These are phyloP conservation scores for Pseudocercospora ulei DNA, from an alignment of 2,329 filamentous ascomycete genomes.

Conservation along the genomic window DNA sequence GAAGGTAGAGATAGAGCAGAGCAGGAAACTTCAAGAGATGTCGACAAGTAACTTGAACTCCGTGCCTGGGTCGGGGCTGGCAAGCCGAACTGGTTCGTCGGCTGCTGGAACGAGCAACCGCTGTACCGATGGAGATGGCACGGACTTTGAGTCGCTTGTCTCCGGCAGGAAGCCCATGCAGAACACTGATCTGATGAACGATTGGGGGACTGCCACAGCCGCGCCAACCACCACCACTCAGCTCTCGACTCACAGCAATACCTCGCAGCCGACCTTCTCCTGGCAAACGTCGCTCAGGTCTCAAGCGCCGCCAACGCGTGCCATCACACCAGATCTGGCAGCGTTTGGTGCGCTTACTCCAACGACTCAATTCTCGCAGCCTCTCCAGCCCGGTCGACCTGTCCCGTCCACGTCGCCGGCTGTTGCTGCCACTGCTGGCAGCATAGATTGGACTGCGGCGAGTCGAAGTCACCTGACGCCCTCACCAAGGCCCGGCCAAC, in stretches of 20 bases:
- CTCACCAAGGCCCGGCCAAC: constrained; percentile 2
- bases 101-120: constrained; percentile 45
- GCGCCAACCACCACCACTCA: constrained; percentile 15
- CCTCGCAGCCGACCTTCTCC: constrained; percentile 36
- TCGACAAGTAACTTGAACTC: constrained; percentile 44
- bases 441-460: constrained; percentile 47
- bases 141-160: constrained; percentile 82
- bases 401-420: background rate
- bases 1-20: constrained; percentile 80
- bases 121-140: constrained; percentile 48
- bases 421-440: constrained; percentile 24
- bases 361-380: constrained; percentile 35
- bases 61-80: constrained; percentile 45
- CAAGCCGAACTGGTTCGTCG: constrained; percentile 56
- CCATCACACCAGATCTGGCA: constrained; percentile 35
- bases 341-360: constrained; percentile 34
- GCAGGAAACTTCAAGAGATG: constrained; percentile 76
- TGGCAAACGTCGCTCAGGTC: constrained; percentile 35
- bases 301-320: constrained; percentile 19
- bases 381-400: constrained; percentile 33
- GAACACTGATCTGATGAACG: constrained; percentile 37
- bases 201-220: constrained; percentile 36
- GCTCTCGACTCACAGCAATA: background rate
- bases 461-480: constrained; percentile 18
- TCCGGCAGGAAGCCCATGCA: constrained; percentile 55